phyloP scores from a whole-genome alignment of 768 basidiomycete species.

The Phanerodontia chrysosporium region DNA sequence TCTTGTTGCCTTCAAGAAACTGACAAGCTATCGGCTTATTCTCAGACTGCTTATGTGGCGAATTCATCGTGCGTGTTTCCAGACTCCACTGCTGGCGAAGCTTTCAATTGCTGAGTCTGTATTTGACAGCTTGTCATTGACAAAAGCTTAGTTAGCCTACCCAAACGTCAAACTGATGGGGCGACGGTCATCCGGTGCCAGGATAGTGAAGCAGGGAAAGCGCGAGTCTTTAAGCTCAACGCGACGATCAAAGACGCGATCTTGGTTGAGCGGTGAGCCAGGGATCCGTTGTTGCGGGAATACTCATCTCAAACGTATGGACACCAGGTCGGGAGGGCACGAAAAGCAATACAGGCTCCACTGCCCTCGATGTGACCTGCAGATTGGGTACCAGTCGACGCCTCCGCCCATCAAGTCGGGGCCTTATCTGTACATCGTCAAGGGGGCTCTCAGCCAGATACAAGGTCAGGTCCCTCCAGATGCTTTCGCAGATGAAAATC shows the following conservation, averaged over 20 bases:
- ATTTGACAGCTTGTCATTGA: constrained; percentile 71
- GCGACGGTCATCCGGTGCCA: constrained; percentile 77
- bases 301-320: constrained; percentile 4
- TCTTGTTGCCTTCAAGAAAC: constrained; percentile 7
- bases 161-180: constrained; percentile 71
- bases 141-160: constrained; percentile 63
- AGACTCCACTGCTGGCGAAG: background rate
- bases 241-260: constrained; percentile 65
- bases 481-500: constrained; percentile 64
- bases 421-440: constrained; percentile 74
- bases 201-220: constrained; percentile 50
- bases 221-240: constrained; percentile 85
- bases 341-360: constrained; percentile 73
- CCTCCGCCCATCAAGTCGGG: constrained; percentile 75
- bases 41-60: constrained; percentile 82
- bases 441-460: constrained; percentile 80
- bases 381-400: constrained; percentile 72
- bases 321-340: constrained; percentile 56
- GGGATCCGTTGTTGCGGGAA: constrained; percentile 18
- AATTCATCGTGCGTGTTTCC: constrained; percentile 64
- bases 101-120: constrained; percentile 1
- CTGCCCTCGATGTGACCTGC: constrained; percentile 64
- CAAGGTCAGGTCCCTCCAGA: constrained; percentile 85
- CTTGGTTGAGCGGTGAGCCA: constrained; percentile 69
- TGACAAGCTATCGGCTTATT: constrained; percentile 11